Evolutionary conservation across 2,329 filamentous ascomycete species (phyloP).

Genomic region (Alternaria longipes): DNA sequence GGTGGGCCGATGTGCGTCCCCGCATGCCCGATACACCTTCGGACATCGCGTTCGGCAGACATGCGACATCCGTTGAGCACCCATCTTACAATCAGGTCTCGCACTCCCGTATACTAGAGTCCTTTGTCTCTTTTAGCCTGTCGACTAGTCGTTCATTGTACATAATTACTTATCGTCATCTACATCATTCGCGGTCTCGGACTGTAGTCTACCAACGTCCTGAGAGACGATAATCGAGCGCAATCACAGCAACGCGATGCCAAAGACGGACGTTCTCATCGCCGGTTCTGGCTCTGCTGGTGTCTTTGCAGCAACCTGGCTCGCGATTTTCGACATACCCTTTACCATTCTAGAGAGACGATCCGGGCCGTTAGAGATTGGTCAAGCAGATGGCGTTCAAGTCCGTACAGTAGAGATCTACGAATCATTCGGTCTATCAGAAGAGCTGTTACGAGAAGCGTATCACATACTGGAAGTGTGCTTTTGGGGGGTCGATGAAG

Average conservation of each 20-base stretch:
- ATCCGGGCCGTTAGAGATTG: slow-evolving; percentile 63
- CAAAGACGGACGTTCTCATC: slow-evolving; percentile 65
- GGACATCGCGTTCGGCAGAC: slow-evolving; percentile 18
- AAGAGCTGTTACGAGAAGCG: slow-evolving; percentile 69
- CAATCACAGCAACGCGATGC: slow-evolving; percentile 19
- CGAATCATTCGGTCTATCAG: slow-evolving; percentile 72
- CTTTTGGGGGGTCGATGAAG: slow-evolving; percentile 54
- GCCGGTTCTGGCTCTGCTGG: slow-evolving; percentile 70
- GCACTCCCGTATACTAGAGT: not conserved
- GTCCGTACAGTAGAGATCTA: slow-evolving; percentile 77
- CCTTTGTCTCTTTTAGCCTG: no score
- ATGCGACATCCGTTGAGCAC: not conserved
- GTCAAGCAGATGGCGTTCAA: slow-evolving; percentile 72
- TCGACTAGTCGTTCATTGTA: not conserved
- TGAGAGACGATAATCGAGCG: not conserved
- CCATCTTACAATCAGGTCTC: not conserved
- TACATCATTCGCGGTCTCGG: not conserved
- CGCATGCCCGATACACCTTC: slow-evolving; percentile 21
- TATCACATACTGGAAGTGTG: slow-evolving; percentile 73
- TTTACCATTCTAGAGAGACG: slow-evolving; percentile 68
- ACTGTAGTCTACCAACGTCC: not conserved
- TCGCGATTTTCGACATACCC: slow-evolving; percentile 64
- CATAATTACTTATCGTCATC: not conserved
- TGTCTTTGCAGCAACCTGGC: slow-evolving; percentile 68
- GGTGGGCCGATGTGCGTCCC: slow-evolving; percentile 15